phyloP scores from a whole-genome alignment of 495 filamentous ascomycete genomes.

The Darksidea phi region DNA sequence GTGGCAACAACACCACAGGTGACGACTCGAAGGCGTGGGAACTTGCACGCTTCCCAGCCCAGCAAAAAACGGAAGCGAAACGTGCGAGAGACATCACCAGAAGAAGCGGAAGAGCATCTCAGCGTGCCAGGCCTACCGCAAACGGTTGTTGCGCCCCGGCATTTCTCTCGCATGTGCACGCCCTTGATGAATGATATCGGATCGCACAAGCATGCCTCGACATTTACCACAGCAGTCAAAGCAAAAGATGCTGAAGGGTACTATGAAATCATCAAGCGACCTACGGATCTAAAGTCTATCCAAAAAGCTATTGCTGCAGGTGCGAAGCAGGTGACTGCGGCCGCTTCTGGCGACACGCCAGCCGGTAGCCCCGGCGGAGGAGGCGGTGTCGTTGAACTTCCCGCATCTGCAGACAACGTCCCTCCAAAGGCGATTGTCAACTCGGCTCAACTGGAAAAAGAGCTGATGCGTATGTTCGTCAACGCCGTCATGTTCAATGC shows the following conservation, averaged over 20 bases:
- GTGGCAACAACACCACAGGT: slow-evolving; percentile 26
- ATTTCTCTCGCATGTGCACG: slow-evolving; percentile 72
- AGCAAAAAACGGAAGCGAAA: slow-evolving; percentile 46
- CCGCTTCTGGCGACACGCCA: slow-evolving; percentile 37
- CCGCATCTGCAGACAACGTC: slow-evolving; percentile 68
- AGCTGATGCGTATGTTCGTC: slow-evolving; percentile 94
- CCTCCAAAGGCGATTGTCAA: slow-evolving; percentile 93
- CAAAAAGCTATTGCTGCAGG: slow-evolving; percentile 74
- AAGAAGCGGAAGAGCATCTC: slow-evolving; percentile 18
- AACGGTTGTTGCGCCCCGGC: slow-evolving; percentile 49
- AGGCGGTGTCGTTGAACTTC: slow-evolving; percentile 59
- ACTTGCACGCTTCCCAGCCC: slow-evolving; percentile 10
- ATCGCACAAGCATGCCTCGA: slow-evolving; percentile 81
- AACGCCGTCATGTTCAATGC: slow-evolving; percentile 98
- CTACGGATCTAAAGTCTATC: slow-evolving; percentile 87
- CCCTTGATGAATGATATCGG: slow-evolving; percentile 83
- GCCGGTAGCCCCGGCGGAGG: slow-evolving; percentile 50
- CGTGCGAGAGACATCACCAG: slow-evolving; percentile 49
- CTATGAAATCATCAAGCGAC: slow-evolving; percentile 76
- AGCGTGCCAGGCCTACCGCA: slow-evolving; percentile 14
- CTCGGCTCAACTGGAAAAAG: slow-evolving; percentile 88
- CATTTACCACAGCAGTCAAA: slow-evolving; percentile 79
- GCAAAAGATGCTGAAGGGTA: slow-evolving; percentile 87
- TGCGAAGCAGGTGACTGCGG: slow-evolving; percentile 65
- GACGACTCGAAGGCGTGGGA: slow-evolving; percentile 38